These are phyloP conservation scores for Coemansia sp. DNA, from an alignment of 192 early-diverging fungal species.

Conservation along the genomic window DNA sequence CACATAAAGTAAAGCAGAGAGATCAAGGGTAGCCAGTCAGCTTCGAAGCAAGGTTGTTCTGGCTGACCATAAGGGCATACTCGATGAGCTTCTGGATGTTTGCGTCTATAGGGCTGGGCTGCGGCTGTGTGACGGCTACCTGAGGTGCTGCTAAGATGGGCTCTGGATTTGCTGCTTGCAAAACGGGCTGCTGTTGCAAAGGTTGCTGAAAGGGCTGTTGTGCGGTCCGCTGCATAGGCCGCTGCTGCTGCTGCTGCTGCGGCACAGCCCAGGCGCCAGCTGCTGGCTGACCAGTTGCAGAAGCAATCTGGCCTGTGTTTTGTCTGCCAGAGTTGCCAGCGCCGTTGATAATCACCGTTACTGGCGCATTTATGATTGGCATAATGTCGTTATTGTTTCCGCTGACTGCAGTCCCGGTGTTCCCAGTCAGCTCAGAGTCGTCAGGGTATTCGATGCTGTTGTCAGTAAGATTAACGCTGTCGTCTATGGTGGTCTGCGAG, in stretches of 20 bases:
- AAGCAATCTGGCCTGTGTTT: not conserved
- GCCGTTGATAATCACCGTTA: slow-evolving; percentile 44
- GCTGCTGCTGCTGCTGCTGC: slow-evolving; percentile 9
- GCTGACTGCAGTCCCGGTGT: slow-evolving; percentile 47
- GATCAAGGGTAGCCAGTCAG: not conserved
- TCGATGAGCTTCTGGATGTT: slow-evolving; percentile 29
- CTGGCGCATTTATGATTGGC: slow-evolving; percentile 54
- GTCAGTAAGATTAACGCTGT: slow-evolving; percentile 30
- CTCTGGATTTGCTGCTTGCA: slow-evolving; percentile 1
- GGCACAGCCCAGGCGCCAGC: not conserved
- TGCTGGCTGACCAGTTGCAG: not conserved
- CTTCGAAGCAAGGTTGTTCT: slow-evolving; percentile 1
- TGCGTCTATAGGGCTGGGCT: slow-evolving; percentile 6
- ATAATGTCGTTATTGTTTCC: slow-evolving; percentile 51
- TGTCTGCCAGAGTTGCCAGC: not conserved
- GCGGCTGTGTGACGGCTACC: not conserved
- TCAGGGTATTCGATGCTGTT: slow-evolving; percentile 35
- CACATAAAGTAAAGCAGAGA: not conserved
- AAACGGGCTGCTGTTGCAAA: slow-evolving; percentile 3
- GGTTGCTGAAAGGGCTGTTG: slow-evolving; percentile 7
- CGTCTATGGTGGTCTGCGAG: slow-evolving; percentile 36
- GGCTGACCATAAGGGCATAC: slow-evolving; percentile 27
- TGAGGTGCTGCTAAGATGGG: not conserved
- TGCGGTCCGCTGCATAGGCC: slow-evolving; percentile 3
- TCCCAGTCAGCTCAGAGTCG: slow-evolving; percentile 40